Base-by-base conservation (phyloP, 805 yeast genomes). In the Nakazawaea populi region DNA sequence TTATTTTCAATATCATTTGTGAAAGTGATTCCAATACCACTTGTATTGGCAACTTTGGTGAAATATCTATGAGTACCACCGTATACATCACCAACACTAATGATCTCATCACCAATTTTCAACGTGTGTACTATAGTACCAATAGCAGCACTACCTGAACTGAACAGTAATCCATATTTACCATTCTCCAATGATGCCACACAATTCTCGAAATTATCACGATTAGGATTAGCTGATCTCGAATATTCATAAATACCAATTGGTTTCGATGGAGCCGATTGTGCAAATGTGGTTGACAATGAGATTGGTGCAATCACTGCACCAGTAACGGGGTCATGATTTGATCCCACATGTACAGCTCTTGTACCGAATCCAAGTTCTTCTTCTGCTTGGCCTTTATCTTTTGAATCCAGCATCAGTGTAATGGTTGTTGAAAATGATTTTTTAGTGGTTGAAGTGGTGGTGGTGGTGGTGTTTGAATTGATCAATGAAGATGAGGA, bases 21-120 rank as follows among this genome's bases (percentile, higher is more conserved):
- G 69, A 89, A 88, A 14, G 81, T 68, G 43, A 85, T 77, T 50
- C 72, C 75, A 52, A 87, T 85, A 52, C 92, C 92, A 65, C 87
- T 94, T 44, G 88, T 78, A 63, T 74, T 73, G 54, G 92, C 96
- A 46, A 88, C 96, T 66, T 85, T 79, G 64, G 96, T 84, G 76
- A 88, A 88, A 70, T 89, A 88, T 69, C 96, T 77, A 73, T 88
- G 94, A 52, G 96, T 88, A 60, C 96, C 96, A 55, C 96, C 96
- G 68, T 88, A 88, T 44, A 88, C 96, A 61, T 88, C 96, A 59
- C 87, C 90, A 61, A 87, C 82, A 44, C 89, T 82, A 46, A 88
- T 74, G 41, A 86, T 85, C 63, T 89, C 94, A 41, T 87, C 74
- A 45, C 84, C 85, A 55, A 79, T 77, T 42, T 87, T 83, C 60